phyloP scores from a whole-genome alignment of 768 basidiomycete species.

The Rhodosporidiobolus sp. region DNA sequence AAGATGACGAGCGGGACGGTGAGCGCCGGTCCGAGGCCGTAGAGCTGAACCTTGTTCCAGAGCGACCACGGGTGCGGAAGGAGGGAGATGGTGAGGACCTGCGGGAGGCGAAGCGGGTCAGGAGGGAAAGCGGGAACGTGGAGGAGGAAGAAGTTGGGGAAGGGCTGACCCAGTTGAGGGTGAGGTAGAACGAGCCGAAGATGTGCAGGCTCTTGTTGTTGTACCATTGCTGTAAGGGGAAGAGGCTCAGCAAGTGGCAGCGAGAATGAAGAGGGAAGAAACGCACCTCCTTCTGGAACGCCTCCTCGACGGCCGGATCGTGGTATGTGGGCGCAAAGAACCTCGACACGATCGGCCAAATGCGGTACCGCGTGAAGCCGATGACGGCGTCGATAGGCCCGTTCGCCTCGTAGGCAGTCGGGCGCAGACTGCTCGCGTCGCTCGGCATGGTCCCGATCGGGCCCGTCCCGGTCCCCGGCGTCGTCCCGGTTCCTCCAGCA shows the following conservation, averaged over 20 bases:
- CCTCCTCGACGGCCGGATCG: slow-evolving; percentile 59
- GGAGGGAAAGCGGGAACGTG: no score
- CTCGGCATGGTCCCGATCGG: slow-evolving; percentile 27
- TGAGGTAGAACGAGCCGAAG: slow-evolving; percentile 64
- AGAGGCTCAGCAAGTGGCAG: neutral
- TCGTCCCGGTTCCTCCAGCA: slow-evolving; percentile 45
- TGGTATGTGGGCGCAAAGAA: slow-evolving; percentile 55
- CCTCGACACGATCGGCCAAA: slow-evolving; percentile 20
- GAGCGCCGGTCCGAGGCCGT: slow-evolving; percentile 56
- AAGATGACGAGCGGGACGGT: slow-evolving; percentile 64
- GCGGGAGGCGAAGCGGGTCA: slow-evolving; percentile 53
- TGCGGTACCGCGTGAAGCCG: slow-evolving; percentile 27
- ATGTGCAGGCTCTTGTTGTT: slow-evolving; percentile 56
- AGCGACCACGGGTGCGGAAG: slow-evolving; percentile 50
- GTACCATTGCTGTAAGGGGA: slow-evolving; percentile 16
- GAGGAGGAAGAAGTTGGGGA: neutral
- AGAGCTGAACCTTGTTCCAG: slow-evolving; percentile 47
- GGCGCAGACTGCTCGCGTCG: slow-evolving; percentile 18
- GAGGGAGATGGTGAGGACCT: slow-evolving; percentile 59
- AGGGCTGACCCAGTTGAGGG: slow-evolving; percentile 68
- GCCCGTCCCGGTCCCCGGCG: slow-evolving; percentile 49
- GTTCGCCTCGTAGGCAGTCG: slow-evolving; percentile 32
- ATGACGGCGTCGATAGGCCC: slow-evolving; percentile 13
- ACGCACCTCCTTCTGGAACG: slow-evolving; percentile 59
- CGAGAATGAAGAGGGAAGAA: neutral